These are phyloP conservation scores for Phylloporus arenicola DNA, from an alignment of 768 basidiomycete species.

Conservation along the genomic window DNA sequence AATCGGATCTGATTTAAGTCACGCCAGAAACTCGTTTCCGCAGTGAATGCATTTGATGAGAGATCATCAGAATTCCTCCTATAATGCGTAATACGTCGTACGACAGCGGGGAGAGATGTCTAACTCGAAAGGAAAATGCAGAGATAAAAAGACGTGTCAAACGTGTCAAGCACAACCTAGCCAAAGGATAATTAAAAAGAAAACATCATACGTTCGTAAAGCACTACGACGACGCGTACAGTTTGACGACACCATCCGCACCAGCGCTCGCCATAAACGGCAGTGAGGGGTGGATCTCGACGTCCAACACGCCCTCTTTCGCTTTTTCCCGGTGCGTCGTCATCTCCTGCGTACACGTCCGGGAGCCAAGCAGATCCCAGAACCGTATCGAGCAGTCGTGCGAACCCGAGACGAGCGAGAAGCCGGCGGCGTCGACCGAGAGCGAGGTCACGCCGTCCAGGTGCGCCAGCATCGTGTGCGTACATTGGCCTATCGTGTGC, in stretches of 20 bases:
- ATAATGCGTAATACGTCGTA: slow-evolving; percentile 18
- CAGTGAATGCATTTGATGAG: slow-evolving; percentile 8
- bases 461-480: slow-evolving; percentile 86
- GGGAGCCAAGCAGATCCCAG: slow-evolving; percentile 84
- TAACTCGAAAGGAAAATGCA: slow-evolving; percentile 3
- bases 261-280: slow-evolving; percentile 91
- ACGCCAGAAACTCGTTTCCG: no score
- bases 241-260: slow-evolving; percentile 90
- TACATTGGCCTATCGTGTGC: slow-evolving; percentile 62
- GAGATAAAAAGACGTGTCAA: not conserved
- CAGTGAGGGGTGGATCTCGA: slow-evolving; percentile 77
- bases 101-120: slow-evolving; percentile 8
- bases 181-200: not conserved
- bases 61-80: slow-evolving; percentile 24
- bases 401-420: slow-evolving; percentile 82
- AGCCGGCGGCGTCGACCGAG: slow-evolving; percentile 81
- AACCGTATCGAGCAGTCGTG: slow-evolving; percentile 93
- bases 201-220: not conserved
- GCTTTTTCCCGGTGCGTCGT: slow-evolving; percentile 86
- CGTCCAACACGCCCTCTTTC: slow-evolving; percentile 84
- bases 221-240: slow-evolving; percentile 74
- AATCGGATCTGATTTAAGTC: no score
- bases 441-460: slow-evolving; percentile 89
- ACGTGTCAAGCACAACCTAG: slow-evolving; percentile 10
- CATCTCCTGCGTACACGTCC: slow-evolving; percentile 83